Base-by-base conservation (phyloP, 352 stramenopile genomes). In the Bremia lactucae region DNA sequence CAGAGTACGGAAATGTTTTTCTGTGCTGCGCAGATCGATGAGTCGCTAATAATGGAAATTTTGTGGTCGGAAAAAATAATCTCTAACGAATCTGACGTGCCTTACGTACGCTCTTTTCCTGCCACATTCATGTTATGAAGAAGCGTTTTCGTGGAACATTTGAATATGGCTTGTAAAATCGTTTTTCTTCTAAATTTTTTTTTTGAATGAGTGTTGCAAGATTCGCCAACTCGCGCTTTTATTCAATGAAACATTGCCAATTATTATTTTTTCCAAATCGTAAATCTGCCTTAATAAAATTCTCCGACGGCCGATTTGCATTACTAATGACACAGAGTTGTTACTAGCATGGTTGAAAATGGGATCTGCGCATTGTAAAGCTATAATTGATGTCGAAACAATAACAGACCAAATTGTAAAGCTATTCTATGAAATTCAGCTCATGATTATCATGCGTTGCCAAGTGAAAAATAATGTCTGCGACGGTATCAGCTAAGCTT, bases 131-230 rank as follows among this genome's bases (percentile, higher is more conserved):
- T 96, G 38, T 66, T 97, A n/a, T 89, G 90, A 2, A 72, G 83
- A 2, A 88, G 79, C 14, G 84, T 97, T 55, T 97, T 97, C 51
- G 83, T 97, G 1, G 88, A 97, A 63, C 86, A 96, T 41, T 97
- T 96, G 42, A 96, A 96, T n/a, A n/a, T n/a, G n/a, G n/a, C n/a
- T n/a, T n/a, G n/a, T n/a, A n/a, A n/a, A n/a, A n/a, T n/a, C n/a
- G n/a, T n/a, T n/a, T n/a, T n/a, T n/a, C n/a, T n/a, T n/a, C n/a
- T 5, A 76, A 87, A 50, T 89, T 96, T 34, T 97, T 97, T 25
- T 96, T 96, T 52, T 78, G 88, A 13, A 71, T 70, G 19, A 86
- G 90, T 18, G 97, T 96, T 46, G 84, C 83, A 7, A 68, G 90
- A 8, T 97, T 97, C 52, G 94, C 79, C 6, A 92, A 89, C 56